These are phyloP conservation scores for Pleurotus tuber-regium DNA, from an alignment of 768 basidiomycete genomes.

Conservation along the genomic window DNA sequence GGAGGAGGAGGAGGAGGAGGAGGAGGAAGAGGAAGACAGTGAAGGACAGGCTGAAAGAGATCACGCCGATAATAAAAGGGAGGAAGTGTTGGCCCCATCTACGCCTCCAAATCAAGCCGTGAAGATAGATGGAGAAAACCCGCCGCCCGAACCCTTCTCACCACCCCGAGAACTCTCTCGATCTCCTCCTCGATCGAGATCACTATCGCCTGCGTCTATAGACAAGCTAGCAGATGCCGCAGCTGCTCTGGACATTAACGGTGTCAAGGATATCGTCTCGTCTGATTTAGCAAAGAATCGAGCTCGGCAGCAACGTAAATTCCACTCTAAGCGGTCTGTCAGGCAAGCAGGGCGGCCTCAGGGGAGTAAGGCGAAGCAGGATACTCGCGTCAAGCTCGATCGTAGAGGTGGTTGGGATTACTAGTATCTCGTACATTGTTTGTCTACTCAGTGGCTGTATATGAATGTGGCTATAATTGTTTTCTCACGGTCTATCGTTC, in stretches of 20 bases:
- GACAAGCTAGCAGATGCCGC: slow-evolving; percentile 36
- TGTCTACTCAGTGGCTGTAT: neutral
- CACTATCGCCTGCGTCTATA: slow-evolving; percentile 39
- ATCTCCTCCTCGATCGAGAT: slow-evolving; percentile 51
- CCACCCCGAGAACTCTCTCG: slow-evolving; percentile 37
- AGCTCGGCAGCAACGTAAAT: slow-evolving; percentile 64
- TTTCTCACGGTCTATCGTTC: neutral
- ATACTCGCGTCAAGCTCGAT: slow-evolving; percentile 62
- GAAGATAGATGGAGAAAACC: too few species aligned
- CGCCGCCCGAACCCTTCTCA: slow-evolving; percentile 27
- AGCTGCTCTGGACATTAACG: slow-evolving; percentile 37
- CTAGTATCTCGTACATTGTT: neutral
- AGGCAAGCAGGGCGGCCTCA: slow-evolving; percentile 64
- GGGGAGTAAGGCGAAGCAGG: slow-evolving; percentile 86
- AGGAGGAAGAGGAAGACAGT: slow-evolving; percentile 34
- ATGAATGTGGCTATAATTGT: neutral
- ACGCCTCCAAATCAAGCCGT: slow-evolving; percentile 13
- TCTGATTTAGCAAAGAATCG: slow-evolving; percentile 58
- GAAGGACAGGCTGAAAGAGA: slow-evolving; percentile 30
- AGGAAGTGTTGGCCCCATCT: slow-evolving; percentile 20
- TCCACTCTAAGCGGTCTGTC: slow-evolving; percentile 72
- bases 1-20: slow-evolving; percentile 21
- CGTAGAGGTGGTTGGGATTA: slow-evolving; percentile 61
- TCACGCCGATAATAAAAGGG: slow-evolving; percentile 25
- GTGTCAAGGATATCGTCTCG: slow-evolving; percentile 59